Evolutionary conservation across 805 yeast genomes (phyloP).

Genomic region (Dipodascopsis uninucleata): DNA sequence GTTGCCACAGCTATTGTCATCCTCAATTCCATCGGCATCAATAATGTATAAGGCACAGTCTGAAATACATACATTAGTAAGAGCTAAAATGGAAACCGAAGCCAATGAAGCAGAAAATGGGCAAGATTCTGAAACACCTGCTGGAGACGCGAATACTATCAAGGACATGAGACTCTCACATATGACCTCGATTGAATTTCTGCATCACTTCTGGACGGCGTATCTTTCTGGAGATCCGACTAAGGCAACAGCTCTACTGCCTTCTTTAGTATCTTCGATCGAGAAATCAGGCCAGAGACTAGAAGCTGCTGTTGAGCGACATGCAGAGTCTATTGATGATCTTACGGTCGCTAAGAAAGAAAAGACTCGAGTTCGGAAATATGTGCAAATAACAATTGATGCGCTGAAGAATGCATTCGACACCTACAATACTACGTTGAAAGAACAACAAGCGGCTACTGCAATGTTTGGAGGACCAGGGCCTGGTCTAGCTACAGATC

Average conservation of each 20-base stretch:
- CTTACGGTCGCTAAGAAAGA: conserved; percentile 21
- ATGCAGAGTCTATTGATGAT: conserved; percentile 15
- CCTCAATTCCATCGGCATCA: conserved; percentile 4
- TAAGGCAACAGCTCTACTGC: conserved; percentile 41
- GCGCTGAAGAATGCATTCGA: conserved; percentile 10
- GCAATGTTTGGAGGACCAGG: neutral
- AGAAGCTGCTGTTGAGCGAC: conserved; percentile 34
- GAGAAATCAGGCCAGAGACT: conserved; percentile 48
- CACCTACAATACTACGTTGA: conserved; percentile 5
- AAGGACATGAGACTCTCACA: conserved; percentile 60
- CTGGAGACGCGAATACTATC: conserved; percentile 33
- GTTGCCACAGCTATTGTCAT: conserved; percentile 4
- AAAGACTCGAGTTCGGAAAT: conserved; percentile 12
- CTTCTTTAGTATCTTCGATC: conserved; percentile 48
- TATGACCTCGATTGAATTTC: conserved; percentile 69
- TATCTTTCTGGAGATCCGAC: conserved; percentile 47
- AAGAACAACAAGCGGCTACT: conserved; percentile 8
- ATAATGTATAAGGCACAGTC: conserved; percentile 11
- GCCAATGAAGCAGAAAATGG: conserved; percentile 12
- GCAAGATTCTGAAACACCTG: conserved; percentile 32
- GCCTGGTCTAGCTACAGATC: too few species aligned
- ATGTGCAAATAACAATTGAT: conserved; percentile 12
- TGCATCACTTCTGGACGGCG: conserved; percentile 71
- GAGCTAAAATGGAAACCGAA: conserved; percentile 24
- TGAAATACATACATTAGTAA: conserved; percentile 18